Percentiles rank a stretch among this genome's conserved stretches.
Conservation (phyloP, 169 alveolate species). For the Plasmodium falciparum region DNA sequence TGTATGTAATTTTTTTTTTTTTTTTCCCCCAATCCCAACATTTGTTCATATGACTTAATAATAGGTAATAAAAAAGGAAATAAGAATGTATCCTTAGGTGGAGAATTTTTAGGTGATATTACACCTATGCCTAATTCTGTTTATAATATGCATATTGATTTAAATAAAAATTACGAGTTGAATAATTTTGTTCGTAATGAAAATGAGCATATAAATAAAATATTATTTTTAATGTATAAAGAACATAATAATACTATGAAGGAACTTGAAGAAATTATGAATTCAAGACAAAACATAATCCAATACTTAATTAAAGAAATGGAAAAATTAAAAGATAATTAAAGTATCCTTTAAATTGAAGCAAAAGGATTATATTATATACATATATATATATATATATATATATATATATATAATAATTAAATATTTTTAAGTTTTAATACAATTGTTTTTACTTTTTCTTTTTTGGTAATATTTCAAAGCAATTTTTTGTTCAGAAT, state of each 20-base stretch:
- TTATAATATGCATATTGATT: constrained; percentile 64
- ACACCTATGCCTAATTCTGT: constrained; percentile 76
- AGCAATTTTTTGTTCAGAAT: too few species aligned
- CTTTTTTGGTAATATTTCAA: too few species aligned
- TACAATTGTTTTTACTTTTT: too few species aligned
- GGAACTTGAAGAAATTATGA: constrained; percentile 62
- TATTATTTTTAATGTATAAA: constrained; percentile 73
- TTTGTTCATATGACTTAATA: not conserved
- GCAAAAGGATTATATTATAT: too few species aligned
- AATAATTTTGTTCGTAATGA: constrained; percentile 38
- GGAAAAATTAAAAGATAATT: constrained; percentile 30
- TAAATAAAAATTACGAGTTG: constrained; percentile 58
- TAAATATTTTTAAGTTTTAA: too few species aligned
- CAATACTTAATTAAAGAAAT: constrained; percentile 59
- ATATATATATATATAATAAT: too few species aligned
- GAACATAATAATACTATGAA: constrained; percentile 60
- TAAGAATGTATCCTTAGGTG: constrained; percentile 57
- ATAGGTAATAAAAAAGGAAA: constrained; percentile 67
- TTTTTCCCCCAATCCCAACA: not conserved
- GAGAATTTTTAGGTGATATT: constrained; percentile 72
- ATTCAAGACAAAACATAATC: constrained; percentile 46
- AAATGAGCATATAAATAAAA: constrained; percentile 54
- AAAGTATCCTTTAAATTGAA: too few species aligned
- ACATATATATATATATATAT: too few species aligned
- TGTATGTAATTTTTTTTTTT: constrained; percentile 5